Base-by-base conservation (phyloP, 2,329 filamentous ascomycete genomes). In the Septoria petroselini region DNA sequence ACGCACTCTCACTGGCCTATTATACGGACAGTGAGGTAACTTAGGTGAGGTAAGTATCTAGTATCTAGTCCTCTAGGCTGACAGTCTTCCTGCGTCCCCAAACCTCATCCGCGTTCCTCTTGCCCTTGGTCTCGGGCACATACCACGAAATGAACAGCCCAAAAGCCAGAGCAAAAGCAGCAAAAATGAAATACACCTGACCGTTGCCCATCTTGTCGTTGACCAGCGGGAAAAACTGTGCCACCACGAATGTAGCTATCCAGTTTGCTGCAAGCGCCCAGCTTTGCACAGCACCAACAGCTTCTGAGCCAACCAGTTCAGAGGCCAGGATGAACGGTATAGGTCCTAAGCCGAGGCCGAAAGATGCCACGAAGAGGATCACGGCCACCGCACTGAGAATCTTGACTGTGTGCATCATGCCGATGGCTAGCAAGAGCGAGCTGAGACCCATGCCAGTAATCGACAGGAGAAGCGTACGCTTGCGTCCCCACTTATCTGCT, bases 321-420 rank as follows among this genome's bases (percentile, higher is more conserved):
- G 88, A 91, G 0, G 91, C 85, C 39, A 98, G 78, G 58, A 97
- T 94, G 69, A 97, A 98, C 0, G 93, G 93, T 0, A 98, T 88
- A 0, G 93, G 93, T 0, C 93, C 93, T 0, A 98, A 78, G 0
- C 93, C 93, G 11, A 95, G 80, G 0, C 88, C 93, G 61, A 96
- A 98, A 64, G 86, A 89, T 3, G 82, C 85, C 2, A 97, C 93
- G 63, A 97, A 98, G 19, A 85, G 72, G 8, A 96, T 75, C 0
- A 94, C 90, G 0, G 88, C 82, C 0, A 95, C 65, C 0, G 89
- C 91, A 0, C 89, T 94, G 9, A 96, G 72, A 2, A 87, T 71
- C 63, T 91, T 85, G 59, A 86, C 70, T 19, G 80, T 78, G 56
- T 82, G 81, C 40, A 85, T 78, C 52, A 98, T 95, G 2, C 88